phyloP scores from a whole-genome alignment of 495 filamentous ascomycete species.

The Hypoxylon intermedium region DNA sequence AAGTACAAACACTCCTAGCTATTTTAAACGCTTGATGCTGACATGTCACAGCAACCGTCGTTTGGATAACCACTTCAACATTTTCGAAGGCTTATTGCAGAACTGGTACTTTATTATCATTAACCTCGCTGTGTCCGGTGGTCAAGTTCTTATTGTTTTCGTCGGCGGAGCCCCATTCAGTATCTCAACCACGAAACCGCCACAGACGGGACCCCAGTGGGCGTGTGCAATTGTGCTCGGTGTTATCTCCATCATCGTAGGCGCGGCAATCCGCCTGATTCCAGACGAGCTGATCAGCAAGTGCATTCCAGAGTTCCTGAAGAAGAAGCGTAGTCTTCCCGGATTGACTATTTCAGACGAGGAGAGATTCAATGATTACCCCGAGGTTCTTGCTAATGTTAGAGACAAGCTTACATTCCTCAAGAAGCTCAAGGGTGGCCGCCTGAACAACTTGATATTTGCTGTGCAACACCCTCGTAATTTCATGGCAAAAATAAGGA shows the following conservation, averaged over 20 bases:
- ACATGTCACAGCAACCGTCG: constrained; percentile 72
- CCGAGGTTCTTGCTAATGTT: constrained; percentile 76
- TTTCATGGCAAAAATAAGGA: constrained; percentile 73
- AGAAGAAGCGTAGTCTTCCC: constrained; percentile 62
- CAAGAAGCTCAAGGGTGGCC: constrained; percentile 89
- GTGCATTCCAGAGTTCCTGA: constrained; percentile 72
- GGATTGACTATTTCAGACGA: constrained; percentile 74
- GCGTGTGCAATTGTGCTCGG: constrained; percentile 76
- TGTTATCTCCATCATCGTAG: constrained; percentile 74
- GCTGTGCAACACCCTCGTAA: constrained; percentile 80
- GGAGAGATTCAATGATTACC: constrained; percentile 70
- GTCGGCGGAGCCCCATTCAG: constrained; percentile 78
- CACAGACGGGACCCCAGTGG: constrained; percentile 73
- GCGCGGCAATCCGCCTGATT: constrained; percentile 70
- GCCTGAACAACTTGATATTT: constrained; percentile 85
- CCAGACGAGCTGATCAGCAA: constrained; percentile 64
- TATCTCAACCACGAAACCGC: constrained; percentile 54
- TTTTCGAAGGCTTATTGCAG: constrained; percentile 78
- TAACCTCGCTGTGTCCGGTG: constrained; percentile 78
- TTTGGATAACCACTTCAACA: constrained; percentile 87
- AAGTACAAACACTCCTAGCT: constrained; percentile 45
- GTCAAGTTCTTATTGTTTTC: constrained; percentile 81
- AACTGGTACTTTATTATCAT: constrained; percentile 88
- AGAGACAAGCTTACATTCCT: constrained; percentile 84
- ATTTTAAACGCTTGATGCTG: constrained; percentile 31